Evolutionary conservation across 352 stramenopile species (phyloP), one percentile per base, ranked within the genome.

Genomic region (Salisapilia sapeloensis): DNA sequence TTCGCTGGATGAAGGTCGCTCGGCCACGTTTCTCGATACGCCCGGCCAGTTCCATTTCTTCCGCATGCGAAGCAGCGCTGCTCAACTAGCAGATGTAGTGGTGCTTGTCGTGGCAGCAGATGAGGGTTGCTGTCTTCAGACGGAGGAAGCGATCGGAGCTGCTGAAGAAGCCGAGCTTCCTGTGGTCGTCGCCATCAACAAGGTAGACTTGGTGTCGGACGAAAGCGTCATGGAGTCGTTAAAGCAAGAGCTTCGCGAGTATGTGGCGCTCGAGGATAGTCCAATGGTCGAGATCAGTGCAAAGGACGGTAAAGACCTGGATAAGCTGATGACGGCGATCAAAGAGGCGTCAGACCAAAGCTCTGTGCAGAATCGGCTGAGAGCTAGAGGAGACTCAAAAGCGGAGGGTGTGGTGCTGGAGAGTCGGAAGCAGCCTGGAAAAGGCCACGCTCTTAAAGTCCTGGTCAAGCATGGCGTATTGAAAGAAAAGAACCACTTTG

Each of bases 41-140:
- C 96, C 95, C 9, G 96, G 96, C 14, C 96, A 99, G 48, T 96
- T 96, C 24, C 93, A 97, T 37, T 99, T 99, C 53, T 96, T 90
- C n/a, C 83, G 93, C 20, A 99, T 99, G 94, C 76, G 96, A 23
- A 77, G 82, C 32, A 85, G 85, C 29, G 95, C 95, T 4, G 92
- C 94, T 1, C 90, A 96, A 30, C 85, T 98, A n/a, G 97, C 96
- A 4, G 96, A 99, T 42, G 77, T 98, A 2, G 81, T 98, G 12
- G 29, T 94, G 38, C 53, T 99, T 3, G 93, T 99, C 19, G 86
- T 99, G 4, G 94, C 95, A 0, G 95, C 89, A 0, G 95, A 99
- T 56, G 96, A 99, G 76, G 93, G 94, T n/a, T 74, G 98, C 29
- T 85, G 95, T 35, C 59, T 97, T 34, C 96, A 99, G 62, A 99